These are phyloP conservation scores for Didymella pinodella DNA, from an alignment of 2,329 filamentous ascomycete genomes.

Conservation along the genomic window DNA sequence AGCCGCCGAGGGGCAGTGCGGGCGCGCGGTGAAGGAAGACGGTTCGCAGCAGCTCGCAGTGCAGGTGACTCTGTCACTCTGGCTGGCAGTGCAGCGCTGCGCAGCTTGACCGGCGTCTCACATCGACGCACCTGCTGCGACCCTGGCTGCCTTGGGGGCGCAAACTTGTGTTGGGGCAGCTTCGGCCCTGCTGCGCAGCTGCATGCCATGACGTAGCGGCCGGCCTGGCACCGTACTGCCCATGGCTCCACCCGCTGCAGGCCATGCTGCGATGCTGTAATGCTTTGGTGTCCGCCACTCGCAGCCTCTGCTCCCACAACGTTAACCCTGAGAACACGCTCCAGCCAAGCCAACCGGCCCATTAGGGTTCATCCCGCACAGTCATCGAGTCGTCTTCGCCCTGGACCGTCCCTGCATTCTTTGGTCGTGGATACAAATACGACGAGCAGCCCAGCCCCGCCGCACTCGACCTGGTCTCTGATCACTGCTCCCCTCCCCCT, in stretches of 20 bases:
- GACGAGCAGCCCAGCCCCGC: constrained; percentile 11
- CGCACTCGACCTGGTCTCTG: constrained; percentile 13
- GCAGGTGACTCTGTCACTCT: constrained; percentile 5
- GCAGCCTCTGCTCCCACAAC: constrained; percentile 13
- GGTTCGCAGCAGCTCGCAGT: neutral
- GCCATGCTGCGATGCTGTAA: constrained; percentile 8
- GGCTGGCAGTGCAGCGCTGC: neutral
- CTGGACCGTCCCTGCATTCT: constrained; percentile 11
- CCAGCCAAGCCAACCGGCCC: constrained; percentile 17
- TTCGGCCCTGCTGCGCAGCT: constrained; percentile 17
- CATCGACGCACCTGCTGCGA: constrained; percentile 4
- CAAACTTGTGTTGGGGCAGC: constrained; percentile 18
- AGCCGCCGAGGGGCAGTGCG: constrained; percentile 11
- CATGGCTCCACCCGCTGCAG: constrained; percentile 11
- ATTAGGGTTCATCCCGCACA: constrained; percentile 3
- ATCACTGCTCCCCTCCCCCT: neutral
- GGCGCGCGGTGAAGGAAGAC: constrained; percentile 8
- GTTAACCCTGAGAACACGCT: constrained; percentile 14
- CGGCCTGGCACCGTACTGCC: constrained; percentile 5
- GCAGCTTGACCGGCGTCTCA: constrained; percentile 13
- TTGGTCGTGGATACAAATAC: constrained; percentile 15
- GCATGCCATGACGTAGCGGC: constrained; percentile 16
- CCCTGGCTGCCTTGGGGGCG: constrained; percentile 3
- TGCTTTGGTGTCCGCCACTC: constrained; percentile 13
- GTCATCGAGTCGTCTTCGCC: constrained; percentile 18